Evolutionary conservation across 441 rosid genomes (phyloP).

Genomic region (Populus tomentosa): DNA sequence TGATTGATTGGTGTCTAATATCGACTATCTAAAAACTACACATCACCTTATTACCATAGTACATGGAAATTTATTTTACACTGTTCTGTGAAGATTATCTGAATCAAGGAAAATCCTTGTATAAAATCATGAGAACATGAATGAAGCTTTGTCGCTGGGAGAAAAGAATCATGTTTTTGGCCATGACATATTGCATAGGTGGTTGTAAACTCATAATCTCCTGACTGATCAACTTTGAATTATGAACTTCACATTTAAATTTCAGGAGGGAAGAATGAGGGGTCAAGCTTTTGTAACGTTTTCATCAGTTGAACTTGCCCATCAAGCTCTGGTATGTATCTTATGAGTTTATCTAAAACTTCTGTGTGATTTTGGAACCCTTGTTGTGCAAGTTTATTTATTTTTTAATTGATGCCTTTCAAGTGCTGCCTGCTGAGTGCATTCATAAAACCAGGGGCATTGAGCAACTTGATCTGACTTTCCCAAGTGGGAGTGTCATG

Average conservation of each 20-base stretch:
- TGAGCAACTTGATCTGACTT: neutral
- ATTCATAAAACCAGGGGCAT: neutral
- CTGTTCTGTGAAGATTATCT: neutral
- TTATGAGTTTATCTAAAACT: neutral
- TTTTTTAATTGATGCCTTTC: neutral
- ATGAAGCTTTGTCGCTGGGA: neutral
- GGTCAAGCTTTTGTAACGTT: slow-evolving; percentile 97
- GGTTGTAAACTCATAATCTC: neutral
- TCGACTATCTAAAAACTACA: neutral
- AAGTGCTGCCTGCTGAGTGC: neutral
- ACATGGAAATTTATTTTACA: too few species aligned
- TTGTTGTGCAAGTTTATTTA: neutral
- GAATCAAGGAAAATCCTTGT: neutral
- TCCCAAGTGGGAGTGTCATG: neutral
- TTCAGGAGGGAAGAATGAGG: slow-evolving; percentile 97
- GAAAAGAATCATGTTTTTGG: neutral
- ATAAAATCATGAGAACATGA: neutral
- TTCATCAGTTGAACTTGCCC: slow-evolving; percentile 86
- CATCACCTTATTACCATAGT: neutral
- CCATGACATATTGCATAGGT: neutral
- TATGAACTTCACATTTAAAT: neutral
- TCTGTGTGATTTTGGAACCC: neutral
- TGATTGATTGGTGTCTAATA: neutral
- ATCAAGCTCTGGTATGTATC: slow-evolving; percentile 68
- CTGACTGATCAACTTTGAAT: neutral